Evolutionary conservation across 768 basidiomycete genomes (phyloP).

Genomic region (Gelatoporia subvermispora): DNA sequence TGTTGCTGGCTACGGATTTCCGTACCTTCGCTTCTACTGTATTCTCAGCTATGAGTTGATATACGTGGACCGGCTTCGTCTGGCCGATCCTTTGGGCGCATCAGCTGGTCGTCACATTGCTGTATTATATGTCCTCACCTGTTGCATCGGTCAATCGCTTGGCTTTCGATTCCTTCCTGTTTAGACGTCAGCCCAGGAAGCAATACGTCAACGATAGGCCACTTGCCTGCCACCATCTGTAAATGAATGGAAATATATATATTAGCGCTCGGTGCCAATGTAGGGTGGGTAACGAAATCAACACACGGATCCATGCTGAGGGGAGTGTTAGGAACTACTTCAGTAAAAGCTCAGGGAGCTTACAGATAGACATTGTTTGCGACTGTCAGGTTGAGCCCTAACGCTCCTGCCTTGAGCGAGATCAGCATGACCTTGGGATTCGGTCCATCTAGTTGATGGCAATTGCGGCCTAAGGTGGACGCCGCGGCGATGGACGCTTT

Average conservation of each 20-base stretch:
- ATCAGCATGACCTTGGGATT: slow-evolving; percentile 84
- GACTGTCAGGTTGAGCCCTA: slow-evolving; percentile 84
- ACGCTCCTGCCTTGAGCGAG: slow-evolving; percentile 77
- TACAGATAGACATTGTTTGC: slow-evolving; percentile 85
- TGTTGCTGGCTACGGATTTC: background rate
- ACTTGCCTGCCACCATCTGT: slow-evolving; percentile 84
- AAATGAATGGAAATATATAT: background rate
- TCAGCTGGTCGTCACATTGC: background rate
- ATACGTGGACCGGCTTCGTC: slow-evolving; percentile 77
- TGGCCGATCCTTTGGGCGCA: slow-evolving; percentile 60
- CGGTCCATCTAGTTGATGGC: slow-evolving; percentile 6
- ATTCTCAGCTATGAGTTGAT: slow-evolving; percentile 85
- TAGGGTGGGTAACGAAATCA: too few species aligned
- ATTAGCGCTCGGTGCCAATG: too few species aligned
- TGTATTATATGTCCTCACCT: slow-evolving; percentile 32
- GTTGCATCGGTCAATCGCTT: slow-evolving; percentile 79
- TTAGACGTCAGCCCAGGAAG: background rate
- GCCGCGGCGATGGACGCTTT: slow-evolving; percentile 26
- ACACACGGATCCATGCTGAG: slow-evolving; percentile 80
- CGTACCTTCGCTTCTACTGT: slow-evolving; percentile 85
- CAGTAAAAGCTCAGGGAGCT: slow-evolving; percentile 23
- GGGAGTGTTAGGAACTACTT: background rate
- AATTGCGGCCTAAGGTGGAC: background rate
- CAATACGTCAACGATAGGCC: slow-evolving; percentile 1
- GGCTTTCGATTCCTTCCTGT: slow-evolving; percentile 78